Percentiles rank a stretch among this genome's conserved stretches.
Evolutionary conservation across 2,329 filamentous ascomycete species (phyloP).

Genomic region (Claviceps pazoutovae): DNA sequence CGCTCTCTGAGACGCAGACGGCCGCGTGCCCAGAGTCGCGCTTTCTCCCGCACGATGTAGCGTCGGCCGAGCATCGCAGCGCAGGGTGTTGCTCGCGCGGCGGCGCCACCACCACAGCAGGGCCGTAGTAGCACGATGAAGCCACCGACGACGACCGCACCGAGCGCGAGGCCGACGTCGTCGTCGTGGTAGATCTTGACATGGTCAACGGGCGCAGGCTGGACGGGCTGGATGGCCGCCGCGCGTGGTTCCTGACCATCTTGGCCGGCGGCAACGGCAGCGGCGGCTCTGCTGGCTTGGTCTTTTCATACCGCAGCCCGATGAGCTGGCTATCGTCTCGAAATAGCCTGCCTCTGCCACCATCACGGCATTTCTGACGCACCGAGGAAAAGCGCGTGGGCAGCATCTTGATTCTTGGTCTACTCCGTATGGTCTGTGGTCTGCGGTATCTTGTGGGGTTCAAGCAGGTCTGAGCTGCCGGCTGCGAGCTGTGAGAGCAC

Average conservation of each 20-base stretch:
- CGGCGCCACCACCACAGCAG: constrained; percentile 21
- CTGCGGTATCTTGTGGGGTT: too few species aligned
- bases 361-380: constrained; percentile 26
- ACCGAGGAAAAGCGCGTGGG: constrained; percentile 28
- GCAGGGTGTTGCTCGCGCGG: constrained; percentile 40
- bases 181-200: constrained; percentile 12
- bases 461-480: too few species aligned
- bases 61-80: constrained; percentile 25
- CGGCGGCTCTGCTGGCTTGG: constrained; percentile 41
- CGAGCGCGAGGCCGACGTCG: constrained; percentile 6
- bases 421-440: too few species aligned
- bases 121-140: constrained; percentile 12
- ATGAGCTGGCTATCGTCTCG: constrained; percentile 37
- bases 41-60: constrained; percentile 27
- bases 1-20: constrained; percentile 18
- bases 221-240: constrained; percentile 6
- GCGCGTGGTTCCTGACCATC: constrained; percentile 7
- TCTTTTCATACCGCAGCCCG: constrained; percentile 47
- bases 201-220: constrained; percentile 5
- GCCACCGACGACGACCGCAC: constrained; percentile 2
- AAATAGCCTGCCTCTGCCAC: constrained; percentile 18
- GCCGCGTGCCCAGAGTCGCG: constrained; percentile 41
- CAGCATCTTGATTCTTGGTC: constrained; percentile 14
- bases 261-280: constrained; percentile 35
- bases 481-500: too few species aligned